Base-by-base conservation (phyloP, 176 grass and related monocot species). In the Cenchrus purpureus region DNA sequence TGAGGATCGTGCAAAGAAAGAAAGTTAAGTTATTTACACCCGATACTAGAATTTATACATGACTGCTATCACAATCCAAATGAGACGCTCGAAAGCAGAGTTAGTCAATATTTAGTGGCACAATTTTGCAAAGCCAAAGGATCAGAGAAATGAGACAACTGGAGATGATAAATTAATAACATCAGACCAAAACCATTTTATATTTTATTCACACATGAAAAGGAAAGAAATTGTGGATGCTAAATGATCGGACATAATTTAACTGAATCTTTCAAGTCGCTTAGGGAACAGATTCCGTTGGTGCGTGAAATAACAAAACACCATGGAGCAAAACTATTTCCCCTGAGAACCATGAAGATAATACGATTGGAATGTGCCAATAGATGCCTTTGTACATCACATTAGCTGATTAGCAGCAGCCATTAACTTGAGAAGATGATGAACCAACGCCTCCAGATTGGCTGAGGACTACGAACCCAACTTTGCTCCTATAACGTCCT, bases 341-440 rank as follows among this genome's bases (percentile, higher is more conserved):
- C 69, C 63, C 69, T 84, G 53, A 17, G 68, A 43, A 75, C 44
- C 58, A 68, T 15, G 43, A 79, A 82, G 40, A 66, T 31, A 66
- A 50, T 1, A 7, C 11, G 46, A 59, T 19, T 34, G 44, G 8
- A 61, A 86, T 79, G 43, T 37, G 55, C 74, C 84, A 79, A 40
- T 43, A 46, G 72, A 59, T 0, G n/a, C 46, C 37, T 79, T 68
- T 82, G 61, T 87, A 74, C 43, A 90, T 46, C 37, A 7, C 28
- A 68, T 87, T 70, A 94, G 53, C 80, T 74, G 15, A 87, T 87
- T 75, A 94, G 68, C 92, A 94, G 77, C 89, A 94, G 72, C 89
- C 34, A 75, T 83, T 71, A 1, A 80, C 83, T 84, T 89, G 92
- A 78, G 92, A 91, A 60, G 89, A 87, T 0, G 93, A 88, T 0